phyloP scores from a whole-genome alignment of 1,284 basidiomycete genomes.

The Ganoderma leucocontextum region DNA sequence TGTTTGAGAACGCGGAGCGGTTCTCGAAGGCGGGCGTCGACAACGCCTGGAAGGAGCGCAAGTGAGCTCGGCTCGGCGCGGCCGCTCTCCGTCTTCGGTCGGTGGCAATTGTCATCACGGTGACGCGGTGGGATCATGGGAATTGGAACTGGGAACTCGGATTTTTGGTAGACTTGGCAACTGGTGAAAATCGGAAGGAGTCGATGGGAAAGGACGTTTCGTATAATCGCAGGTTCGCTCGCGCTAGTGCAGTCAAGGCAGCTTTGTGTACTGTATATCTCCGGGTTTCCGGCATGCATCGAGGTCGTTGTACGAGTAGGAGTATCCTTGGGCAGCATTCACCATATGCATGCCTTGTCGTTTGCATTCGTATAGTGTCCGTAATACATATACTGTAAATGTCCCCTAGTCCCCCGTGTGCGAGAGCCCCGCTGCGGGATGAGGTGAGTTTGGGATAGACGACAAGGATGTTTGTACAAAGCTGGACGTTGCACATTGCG shows the following conservation, averaged over 20 bases:
- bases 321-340: neutral
- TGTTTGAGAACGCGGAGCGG: slow-evolving; percentile 48
- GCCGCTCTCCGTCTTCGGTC: neutral
- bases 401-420: slow-evolving; percentile 8
- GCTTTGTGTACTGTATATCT: slow-evolving; percentile 16
- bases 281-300: neutral
- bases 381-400: slow-evolving; percentile 38
- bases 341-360: slow-evolving; percentile 13
- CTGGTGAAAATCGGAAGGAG: neutral
- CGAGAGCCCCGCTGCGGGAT: neutral
- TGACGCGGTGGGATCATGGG: neutral
- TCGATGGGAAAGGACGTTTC: slow-evolving; percentile 23
- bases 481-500: neutral
- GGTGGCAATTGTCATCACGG: neutral
- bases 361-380: slow-evolving; percentile 4
- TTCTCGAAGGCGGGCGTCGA: slow-evolving; percentile 55
- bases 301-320: slow-evolving; percentile 24
- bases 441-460: neutral
- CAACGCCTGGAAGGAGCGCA: slow-evolving; percentile 56
- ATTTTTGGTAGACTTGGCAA: slow-evolving; percentile 6
- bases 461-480: neutral
- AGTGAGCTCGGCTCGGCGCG: slow-evolving; percentile 31
- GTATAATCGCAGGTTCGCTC: slow-evolving; percentile 28
- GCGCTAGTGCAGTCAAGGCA: slow-evolving; percentile 11
- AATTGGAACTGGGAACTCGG: neutral